These are phyloP conservation scores for Aspergillus latus DNA, from an alignment of 2,329 filamentous ascomycete species.

Conservation along the genomic window DNA sequence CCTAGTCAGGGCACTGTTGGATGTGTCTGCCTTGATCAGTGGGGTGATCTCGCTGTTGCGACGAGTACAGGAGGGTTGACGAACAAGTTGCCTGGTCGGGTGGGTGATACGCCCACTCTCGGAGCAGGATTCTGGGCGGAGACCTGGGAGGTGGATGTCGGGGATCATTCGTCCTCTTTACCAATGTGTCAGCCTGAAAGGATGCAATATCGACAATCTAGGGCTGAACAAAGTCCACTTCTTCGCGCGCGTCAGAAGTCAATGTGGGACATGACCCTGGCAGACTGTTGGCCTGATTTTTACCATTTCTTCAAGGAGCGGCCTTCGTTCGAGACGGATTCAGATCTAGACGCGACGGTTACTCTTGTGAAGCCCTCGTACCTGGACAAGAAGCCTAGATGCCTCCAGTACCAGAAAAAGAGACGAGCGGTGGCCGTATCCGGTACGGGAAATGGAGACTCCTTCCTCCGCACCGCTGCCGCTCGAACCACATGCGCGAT, in stretches of 20 bases:
- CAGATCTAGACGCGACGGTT: not conserved
- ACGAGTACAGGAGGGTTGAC: constrained; percentile 75
- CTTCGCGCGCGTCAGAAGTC: not conserved
- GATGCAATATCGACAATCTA: constrained; percentile 4
- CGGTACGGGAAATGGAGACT: constrained; percentile 85
- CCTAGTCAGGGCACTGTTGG: constrained; percentile 82
- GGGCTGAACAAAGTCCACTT: not conserved
- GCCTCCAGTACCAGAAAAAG: not conserved
- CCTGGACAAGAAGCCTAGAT: not conserved
- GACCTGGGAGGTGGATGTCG: constrained; percentile 60
- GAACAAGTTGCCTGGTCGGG: constrained; percentile 81
- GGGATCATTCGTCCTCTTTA: not conserved
- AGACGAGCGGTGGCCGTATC: constrained; percentile 60
- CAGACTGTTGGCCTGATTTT: constrained; percentile 4
- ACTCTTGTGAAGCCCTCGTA: not conserved
- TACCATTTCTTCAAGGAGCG: not conserved
- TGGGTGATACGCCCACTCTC: constrained; percentile 81
- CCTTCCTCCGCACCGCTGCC: constrained; percentile 72
- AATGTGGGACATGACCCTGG: constrained; percentile 12
- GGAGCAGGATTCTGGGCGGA: constrained; percentile 91
- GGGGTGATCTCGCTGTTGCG: constrained; percentile 68
- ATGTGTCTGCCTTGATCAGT: constrained; percentile 75
- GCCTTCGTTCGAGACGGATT: not conserved
- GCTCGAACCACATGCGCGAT: constrained; percentile 71
- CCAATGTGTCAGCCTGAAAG: not conserved